Base-by-base conservation (phyloP, 2,329 filamentous ascomycete genomes). In the Neofusicoccum umdonicola region DNA sequence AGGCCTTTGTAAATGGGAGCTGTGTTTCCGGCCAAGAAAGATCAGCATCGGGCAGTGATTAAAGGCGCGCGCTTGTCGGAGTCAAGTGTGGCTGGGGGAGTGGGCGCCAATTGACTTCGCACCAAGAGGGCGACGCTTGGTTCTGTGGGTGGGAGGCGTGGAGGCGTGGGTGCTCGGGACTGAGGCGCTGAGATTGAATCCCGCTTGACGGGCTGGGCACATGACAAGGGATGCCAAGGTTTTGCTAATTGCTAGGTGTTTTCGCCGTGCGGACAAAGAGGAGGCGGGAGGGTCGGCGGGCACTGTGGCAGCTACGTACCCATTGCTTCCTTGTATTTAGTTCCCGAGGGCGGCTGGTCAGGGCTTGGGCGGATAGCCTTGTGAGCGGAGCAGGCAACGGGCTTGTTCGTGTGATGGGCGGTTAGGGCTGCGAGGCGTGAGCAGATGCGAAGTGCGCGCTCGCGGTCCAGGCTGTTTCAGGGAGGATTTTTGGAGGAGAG, bases 1-100 rank as follows among this genome's bases (percentile, higher is more conserved):
- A 45, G 15, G 34, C 62, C 62, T 63, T 63, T 63, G 62, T 63
- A 63, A 27, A 54, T 47, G 50, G 51, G 47, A 44, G 51, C 51
- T 45, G 34, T 27, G 50, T 31, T 8, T 15, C n/a, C 12, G 35
- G 37, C 47, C 47, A 52, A 62, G 47, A 51, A 42, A 8, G 37
- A 62, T 62, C 47, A 62, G 60, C 60, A 62, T 62, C 48, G 45
- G 44, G n/a, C 34, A 51, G 39, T 37, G 34, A 45, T 45, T 31
- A 60, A 34, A 60, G 56, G 56, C 56, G 41, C 41, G 27, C 31
- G 39, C 39, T 27, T 37, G 35, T 31, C 22, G 56, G 12, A 44
- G 31, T 50, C 31, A 35, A 41, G 62, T 54, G 47, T 56, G 50
- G 62, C 48, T 63, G 50, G 50, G 48, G 37, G 44, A 41, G 22